These are phyloP conservation scores for Saturnispora kantuleensis DNA, from an alignment of 805 yeast species.

Conservation along the genomic window DNA sequence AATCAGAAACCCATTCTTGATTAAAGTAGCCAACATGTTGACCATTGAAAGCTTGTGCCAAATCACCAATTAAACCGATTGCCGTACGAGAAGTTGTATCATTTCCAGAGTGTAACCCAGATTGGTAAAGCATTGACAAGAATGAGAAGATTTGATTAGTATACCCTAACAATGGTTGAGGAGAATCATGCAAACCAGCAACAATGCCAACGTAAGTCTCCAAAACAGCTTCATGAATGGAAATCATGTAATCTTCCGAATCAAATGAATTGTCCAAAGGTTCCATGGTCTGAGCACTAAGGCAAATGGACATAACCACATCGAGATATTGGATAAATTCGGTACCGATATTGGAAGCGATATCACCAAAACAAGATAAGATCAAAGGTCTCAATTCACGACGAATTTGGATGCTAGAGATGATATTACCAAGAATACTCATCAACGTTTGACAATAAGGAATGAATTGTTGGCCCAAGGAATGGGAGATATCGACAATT, in stretches of 20 bases:
- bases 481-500: constrained; percentile 88
- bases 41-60: constrained; percentile 82
- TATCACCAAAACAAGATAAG: constrained; percentile 89
- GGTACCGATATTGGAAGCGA: constrained; percentile 79
- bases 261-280: constrained; percentile 63
- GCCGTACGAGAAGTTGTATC: constrained; percentile 75
- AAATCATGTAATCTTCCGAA: constrained; percentile 61
- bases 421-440: constrained; percentile 67
- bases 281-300: constrained; percentile 49
- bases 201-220: constrained; percentile 95
- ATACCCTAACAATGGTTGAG: constrained; percentile 56
- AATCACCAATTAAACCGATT: constrained; percentile 87
- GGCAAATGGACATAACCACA: constrained; percentile 72
- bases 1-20: constrained; percentile 71
- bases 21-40: constrained; percentile 55
- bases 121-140: constrained; percentile 48
- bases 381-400: constrained; percentile 82
- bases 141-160: constrained; percentile 64
- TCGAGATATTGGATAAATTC: constrained; percentile 67
- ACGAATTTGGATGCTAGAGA: constrained; percentile 58
- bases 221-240: constrained; percentile 76
- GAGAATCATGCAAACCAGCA: constrained; percentile 70
- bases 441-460: constrained; percentile 75
- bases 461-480: constrained; percentile 63
- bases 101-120: constrained; percentile 46